A percentile compares a stretch with the other conserved stretches of the same genome.
phyloP scores from a whole-genome alignment of 2,329 filamentous ascomycete species.

The Thermothelomyces thermophilus region DNA sequence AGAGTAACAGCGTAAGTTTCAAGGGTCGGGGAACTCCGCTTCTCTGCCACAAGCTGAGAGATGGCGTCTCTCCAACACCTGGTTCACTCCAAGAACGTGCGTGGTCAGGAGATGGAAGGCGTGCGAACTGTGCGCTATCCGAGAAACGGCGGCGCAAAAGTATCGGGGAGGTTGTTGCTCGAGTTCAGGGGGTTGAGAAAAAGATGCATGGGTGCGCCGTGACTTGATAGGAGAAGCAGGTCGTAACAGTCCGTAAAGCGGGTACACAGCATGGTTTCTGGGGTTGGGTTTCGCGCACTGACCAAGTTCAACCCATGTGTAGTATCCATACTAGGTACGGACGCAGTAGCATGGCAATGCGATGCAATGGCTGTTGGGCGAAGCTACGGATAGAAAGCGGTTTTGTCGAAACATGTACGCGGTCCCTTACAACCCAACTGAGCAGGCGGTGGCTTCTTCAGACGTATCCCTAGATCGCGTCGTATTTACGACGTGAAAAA shows the following conservation, averaged over 20 bases:
- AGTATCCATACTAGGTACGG: not conserved
- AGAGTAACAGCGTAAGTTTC: slow-evolving; percentile 18
- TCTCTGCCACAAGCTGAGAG: not conserved
- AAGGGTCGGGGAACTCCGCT: slow-evolving; percentile 13
- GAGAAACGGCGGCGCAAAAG: slow-evolving; percentile 11
- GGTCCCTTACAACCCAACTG: too few species aligned
- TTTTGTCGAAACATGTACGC: not conserved
- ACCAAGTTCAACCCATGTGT: not conserved
- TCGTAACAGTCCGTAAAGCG: slow-evolving; percentile 11
- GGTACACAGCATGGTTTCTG: slow-evolving; percentile 5
- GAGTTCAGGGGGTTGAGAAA: slow-evolving; percentile 24
- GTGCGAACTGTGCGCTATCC: slow-evolving; percentile 30
- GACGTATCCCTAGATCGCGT: too few species aligned
- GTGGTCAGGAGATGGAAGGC: slow-evolving; percentile 4
- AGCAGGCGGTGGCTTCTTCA: too few species aligned
- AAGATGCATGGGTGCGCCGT: slow-evolving; percentile 21
- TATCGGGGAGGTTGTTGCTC: slow-evolving; percentile 19
- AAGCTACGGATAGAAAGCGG: not conserved
- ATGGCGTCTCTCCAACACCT: not conserved
- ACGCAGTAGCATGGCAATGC: not conserved
- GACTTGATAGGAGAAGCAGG: slow-evolving; percentile 14
- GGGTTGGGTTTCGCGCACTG: slow-evolving; percentile 3
- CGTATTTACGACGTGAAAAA: too few species aligned
- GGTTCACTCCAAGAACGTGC: not conserved
- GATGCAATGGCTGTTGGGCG: not conserved